These are phyloP conservation scores for Rhodotorula kratochvilovae DNA, from an alignment of 768 basidiomycete species.

Conservation along the genomic window DNA sequence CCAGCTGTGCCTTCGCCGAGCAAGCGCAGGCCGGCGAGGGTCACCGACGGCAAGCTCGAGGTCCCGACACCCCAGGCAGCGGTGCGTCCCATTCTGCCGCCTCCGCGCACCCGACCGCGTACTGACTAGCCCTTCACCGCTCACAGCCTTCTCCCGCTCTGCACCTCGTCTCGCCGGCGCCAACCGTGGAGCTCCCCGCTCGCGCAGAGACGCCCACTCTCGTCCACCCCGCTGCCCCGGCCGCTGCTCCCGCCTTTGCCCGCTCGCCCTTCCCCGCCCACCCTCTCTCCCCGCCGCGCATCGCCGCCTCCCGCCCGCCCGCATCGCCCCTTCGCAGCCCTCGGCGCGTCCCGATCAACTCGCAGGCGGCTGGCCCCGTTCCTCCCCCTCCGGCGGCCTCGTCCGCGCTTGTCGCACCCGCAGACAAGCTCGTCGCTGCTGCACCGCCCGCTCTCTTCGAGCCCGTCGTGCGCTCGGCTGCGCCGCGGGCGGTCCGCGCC, in stretches of 20 bases:
- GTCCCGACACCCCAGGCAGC: not conserved
- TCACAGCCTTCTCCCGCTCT: not conserved
- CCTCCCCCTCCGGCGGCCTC: not conserved
- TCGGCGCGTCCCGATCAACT: constrained; percentile 7
- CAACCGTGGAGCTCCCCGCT: not conserved
- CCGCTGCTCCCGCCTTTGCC: not conserved
- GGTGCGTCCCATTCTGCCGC: not conserved
- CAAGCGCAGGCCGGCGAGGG: not conserved
- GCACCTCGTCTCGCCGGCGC: too few species aligned
- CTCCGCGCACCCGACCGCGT: too few species aligned
- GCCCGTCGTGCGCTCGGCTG: not conserved
- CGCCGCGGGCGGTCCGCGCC: not conserved
- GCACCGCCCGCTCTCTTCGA: not conserved
- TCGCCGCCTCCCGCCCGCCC: not conserved
- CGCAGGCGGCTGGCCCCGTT: not conserved
- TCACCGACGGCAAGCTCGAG: not conserved
- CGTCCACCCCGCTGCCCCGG: not conserved
- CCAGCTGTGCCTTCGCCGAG: not conserved
- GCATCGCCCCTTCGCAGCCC: constrained; percentile 21
- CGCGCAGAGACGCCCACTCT: not conserved
- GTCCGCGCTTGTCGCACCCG: constrained; percentile 10
- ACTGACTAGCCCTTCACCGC: not conserved
- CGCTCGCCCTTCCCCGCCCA: not conserved
- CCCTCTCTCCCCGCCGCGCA: not conserved
- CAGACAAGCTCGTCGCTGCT: not conserved